Percentiles rank a stretch among this genome's conserved stretches.
These are phyloP conservation scores for Saccharomycopsis fodiens DNA, from an alignment of 805 yeast species.

Conservation along the genomic window DNA sequence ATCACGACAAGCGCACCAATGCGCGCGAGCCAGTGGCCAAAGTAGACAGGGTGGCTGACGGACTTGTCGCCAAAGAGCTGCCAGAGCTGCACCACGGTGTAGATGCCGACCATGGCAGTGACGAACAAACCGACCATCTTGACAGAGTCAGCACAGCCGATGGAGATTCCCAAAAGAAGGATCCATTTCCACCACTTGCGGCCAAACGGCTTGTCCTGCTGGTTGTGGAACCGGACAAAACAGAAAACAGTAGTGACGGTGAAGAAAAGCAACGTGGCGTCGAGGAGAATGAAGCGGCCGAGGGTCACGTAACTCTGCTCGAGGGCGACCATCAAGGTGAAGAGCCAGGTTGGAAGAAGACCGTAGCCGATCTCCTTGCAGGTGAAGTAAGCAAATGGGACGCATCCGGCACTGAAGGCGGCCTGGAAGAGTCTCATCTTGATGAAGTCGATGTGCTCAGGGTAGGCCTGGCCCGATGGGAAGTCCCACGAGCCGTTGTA, in stretches of 20 bases:
- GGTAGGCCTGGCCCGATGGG: slow-evolving; percentile 73
- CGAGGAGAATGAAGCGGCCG: slow-evolving; percentile 84
- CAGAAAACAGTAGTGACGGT: slow-evolving; percentile 76
- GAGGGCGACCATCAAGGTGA: slow-evolving; percentile 70
- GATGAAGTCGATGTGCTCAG: slow-evolving; percentile 69
- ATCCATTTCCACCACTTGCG: slow-evolving; percentile 94
- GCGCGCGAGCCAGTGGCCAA: slow-evolving; percentile 62
- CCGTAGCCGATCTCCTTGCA: slow-evolving; percentile 70
- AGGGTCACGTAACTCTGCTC: slow-evolving; percentile 81
- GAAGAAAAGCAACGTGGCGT: slow-evolving; percentile 85
- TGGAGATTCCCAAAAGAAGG: slow-evolving; percentile 68
- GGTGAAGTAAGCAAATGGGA: slow-evolving; percentile 82
- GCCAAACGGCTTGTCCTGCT: slow-evolving; percentile 43
- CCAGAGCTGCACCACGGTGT: slow-evolving; percentile 87
- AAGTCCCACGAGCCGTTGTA: slow-evolving; percentile 86
- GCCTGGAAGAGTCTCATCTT: slow-evolving; percentile 89
- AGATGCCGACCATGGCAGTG: slow-evolving; percentile 80
- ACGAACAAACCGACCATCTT: slow-evolving; percentile 96
- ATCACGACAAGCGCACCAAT: slow-evolving; percentile 52
- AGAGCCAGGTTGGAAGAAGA: slow-evolving; percentile 65
- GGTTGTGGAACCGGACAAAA: slow-evolving; percentile 62
- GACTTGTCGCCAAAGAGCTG: slow-evolving; percentile 62
- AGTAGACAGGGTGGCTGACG: slow-evolving; percentile 42
- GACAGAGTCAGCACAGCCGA: slow-evolving; percentile 88
- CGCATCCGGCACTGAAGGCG: slow-evolving; percentile 70